Conservation (phyloP, 208 protist genomes). For the Wallacemonas sp. region DNA sequence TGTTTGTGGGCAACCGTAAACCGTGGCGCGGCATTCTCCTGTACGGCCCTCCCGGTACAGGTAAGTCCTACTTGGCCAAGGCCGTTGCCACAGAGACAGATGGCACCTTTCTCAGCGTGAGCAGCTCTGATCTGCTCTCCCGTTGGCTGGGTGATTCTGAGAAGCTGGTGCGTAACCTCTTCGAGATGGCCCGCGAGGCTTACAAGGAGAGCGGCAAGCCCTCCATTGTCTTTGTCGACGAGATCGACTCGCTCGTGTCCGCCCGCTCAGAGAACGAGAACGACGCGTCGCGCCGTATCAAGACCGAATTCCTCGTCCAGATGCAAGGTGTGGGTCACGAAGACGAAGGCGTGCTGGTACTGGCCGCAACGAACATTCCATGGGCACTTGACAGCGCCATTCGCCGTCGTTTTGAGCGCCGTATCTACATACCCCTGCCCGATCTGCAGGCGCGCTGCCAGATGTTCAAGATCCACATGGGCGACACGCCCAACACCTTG, state of each 20-base stretch:
- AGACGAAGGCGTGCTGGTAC: conserved; percentile 88
- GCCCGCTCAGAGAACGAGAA: conserved; percentile 86
- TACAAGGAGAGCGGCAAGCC: conserved; percentile 80
- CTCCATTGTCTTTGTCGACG: conserved; percentile 94
- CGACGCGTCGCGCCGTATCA: conserved; percentile 96
- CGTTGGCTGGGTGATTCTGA: conserved; percentile 94
- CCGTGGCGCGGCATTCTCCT: conserved; percentile 93
- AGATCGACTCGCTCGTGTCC: conserved; percentile 94
- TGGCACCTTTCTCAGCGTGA: conserved; percentile 93
- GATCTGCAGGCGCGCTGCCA: conserved; percentile 78
- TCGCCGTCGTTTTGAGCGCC: conserved; percentile 90
- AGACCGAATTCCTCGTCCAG: conserved; percentile 99
- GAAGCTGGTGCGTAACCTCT: conserved; percentile 93
- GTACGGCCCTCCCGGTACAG: conserved; percentile 93
- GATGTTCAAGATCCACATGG: conserved; percentile 97
- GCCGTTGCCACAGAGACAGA: conserved; percentile 90
- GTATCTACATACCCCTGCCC: conserved; percentile 94
- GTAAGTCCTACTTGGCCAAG: conserved; percentile 94
- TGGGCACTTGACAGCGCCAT: conserved; percentile 91
- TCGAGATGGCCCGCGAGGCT: conserved; percentile 88
- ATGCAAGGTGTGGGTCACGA: conserved; percentile 90
- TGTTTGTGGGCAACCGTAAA: conserved; percentile 92
- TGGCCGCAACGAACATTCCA: conserved; percentile 93
- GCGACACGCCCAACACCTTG: conserved; percentile 91
- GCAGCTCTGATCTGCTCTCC: conserved; percentile 85